Evolutionary conservation across 148 eudicot species (phyloP).

Genomic region (Hydrangea macrophylla): DNA sequence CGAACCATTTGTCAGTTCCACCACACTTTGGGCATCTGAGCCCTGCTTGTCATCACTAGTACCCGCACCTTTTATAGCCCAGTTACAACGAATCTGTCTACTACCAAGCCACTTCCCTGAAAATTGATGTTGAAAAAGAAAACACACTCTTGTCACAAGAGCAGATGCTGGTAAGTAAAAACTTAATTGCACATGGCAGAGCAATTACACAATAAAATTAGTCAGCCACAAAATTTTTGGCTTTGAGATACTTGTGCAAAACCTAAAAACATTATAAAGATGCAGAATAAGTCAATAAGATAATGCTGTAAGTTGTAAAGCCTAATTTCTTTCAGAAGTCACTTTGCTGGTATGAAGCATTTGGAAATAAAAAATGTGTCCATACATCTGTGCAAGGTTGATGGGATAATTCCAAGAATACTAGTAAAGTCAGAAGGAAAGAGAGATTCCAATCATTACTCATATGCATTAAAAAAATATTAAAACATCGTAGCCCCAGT

Average conservation of each 20-base stretch:
- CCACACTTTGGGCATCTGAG: slow-evolving; percentile 79
- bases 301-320: too few species aligned
- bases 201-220: neutral
- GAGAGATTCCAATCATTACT: neutral
- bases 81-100: slow-evolving; percentile 96
- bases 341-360: neutral
- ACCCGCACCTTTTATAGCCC: slow-evolving; percentile 98
- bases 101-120: slow-evolving; percentile 99
- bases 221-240: neutral
- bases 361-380: neutral
- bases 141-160: neutral
- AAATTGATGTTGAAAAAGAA: neutral
- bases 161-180: neutral
- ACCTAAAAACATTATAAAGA: too few species aligned
- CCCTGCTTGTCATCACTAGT: slow-evolving; percentile 72
- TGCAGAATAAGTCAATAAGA: too few species aligned
- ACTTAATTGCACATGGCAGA: neutral
- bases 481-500: neutral
- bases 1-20: slow-evolving; percentile 83
- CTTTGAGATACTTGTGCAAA: neutral
- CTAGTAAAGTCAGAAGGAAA: too few species aligned
- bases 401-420: neutral
- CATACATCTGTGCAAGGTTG: neutral
- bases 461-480: neutral
- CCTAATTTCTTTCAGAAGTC: neutral